Conservation (phyloP, 345 rosid genomes). For the Lepidium africanum region DNA sequence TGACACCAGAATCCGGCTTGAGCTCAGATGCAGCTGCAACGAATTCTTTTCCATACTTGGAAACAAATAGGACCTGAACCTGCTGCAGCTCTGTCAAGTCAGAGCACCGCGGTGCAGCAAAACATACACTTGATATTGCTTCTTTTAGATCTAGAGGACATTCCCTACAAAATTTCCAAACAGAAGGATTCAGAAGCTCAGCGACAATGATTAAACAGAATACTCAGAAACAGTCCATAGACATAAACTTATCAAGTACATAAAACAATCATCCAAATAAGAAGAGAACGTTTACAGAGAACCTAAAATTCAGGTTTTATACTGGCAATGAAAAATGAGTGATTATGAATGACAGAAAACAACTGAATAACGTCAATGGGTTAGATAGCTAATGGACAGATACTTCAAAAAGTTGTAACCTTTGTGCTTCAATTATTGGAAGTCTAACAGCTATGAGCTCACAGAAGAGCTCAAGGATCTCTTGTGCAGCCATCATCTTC, state of each 20-base stretch:
- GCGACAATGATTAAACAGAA: not conserved
- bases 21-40: conserved; percentile 89
- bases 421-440: conserved; percentile 87
- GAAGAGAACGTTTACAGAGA: no score
- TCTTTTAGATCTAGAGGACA: conserved; percentile 95
- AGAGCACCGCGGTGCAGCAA: conserved; percentile 98
- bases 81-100: conserved; percentile 88
- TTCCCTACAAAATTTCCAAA: conserved; percentile 47
- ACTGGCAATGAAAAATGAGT: no score
- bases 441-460: conserved; percentile 89
- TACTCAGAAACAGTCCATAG: not conserved
- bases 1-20: conserved; percentile 93
- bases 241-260: not conserved
- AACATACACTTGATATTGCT: conserved; percentile 87
- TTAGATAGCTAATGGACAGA: no score
- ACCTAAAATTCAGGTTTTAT: no score
- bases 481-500: conserved; percentile 99
- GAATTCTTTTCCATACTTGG: conserved; percentile 89
- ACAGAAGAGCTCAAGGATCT: conserved; percentile 79
- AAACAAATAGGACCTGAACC: conserved; percentile 72
- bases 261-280: not conserved
- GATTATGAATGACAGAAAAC: no score
- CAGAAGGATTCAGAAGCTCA: not conserved
- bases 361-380: no score
- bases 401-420: conserved; percentile 33